These are phyloP conservation scores for Diplodia mutila DNA, from an alignment of 2,329 filamentous ascomycete genomes.

Conservation along the genomic window DNA sequence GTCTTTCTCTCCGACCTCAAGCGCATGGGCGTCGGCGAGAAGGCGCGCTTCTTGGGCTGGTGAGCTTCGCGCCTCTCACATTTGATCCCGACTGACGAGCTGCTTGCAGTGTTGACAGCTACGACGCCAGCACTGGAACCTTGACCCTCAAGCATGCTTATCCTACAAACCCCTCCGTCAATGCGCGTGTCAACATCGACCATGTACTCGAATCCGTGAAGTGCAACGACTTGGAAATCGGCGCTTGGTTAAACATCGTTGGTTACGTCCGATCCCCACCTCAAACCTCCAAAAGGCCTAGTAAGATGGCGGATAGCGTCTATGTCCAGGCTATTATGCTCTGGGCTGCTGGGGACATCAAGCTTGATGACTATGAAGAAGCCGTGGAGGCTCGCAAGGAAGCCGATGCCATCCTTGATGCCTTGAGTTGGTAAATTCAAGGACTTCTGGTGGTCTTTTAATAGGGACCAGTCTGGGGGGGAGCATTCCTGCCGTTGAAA, in stretches of 20 bases:
- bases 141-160: slow-evolving; percentile 72
- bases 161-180: slow-evolving; percentile 49
- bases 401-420: not conserved
- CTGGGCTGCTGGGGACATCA: slow-evolving; percentile 75
- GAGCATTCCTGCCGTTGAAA: not conserved
- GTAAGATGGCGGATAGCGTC: slow-evolving; percentile 35
- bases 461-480: not conserved
- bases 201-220: slow-evolving; percentile 70
- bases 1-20: slow-evolving; percentile 56
- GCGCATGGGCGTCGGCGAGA: slow-evolving; percentile 61
- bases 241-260: slow-evolving; percentile 88
- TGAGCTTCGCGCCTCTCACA: slow-evolving; percentile 51
- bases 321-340: slow-evolving; percentile 74
- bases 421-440: not conserved
- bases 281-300: slow-evolving; percentile 21
- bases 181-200: slow-evolving; percentile 69
- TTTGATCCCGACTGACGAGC: not conserved
- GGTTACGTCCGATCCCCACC: slow-evolving; percentile 60
- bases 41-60: slow-evolving; percentile 93
- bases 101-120: slow-evolving; percentile 59
- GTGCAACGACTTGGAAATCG: slow-evolving; percentile 66
- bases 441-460: no score
- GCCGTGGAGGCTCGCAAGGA: slow-evolving; percentile 39
- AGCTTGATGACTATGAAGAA: slow-evolving; percentile 71
- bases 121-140: slow-evolving; percentile 60